Conservation (phyloP, 306 rosid genomes). For the Trifolium fragiferum region DNA sequence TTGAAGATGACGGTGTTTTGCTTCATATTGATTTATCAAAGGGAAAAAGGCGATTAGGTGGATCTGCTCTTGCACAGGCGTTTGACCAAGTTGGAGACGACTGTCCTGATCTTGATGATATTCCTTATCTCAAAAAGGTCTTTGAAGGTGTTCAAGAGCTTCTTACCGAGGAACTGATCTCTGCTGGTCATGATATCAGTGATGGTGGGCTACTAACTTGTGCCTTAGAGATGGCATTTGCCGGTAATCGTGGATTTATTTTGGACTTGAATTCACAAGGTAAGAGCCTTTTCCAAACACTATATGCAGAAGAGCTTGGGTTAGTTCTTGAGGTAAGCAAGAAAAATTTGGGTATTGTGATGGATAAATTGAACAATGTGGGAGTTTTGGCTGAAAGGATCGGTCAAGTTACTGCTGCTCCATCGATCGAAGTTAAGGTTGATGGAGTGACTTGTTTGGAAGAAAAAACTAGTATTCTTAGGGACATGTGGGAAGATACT, state of each 20-base stretch:
- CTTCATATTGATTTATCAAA: constrained; percentile 80
- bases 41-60: constrained; percentile 85
- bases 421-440: constrained; percentile 64
- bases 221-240: constrained; percentile 95
- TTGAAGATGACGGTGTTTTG: constrained; percentile 74
- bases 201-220: constrained; percentile 86
- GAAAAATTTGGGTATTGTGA: constrained; percentile 59
- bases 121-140: constrained; percentile 74
- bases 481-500: constrained; percentile 88
- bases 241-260: constrained; percentile 73
- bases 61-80: constrained; percentile 88
- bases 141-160: constrained; percentile 86
- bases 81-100: constrained; percentile 86
- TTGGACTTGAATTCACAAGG: constrained; percentile 64
- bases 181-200: constrained; percentile 94
- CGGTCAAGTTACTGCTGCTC: constrained; percentile 65
- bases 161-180: constrained; percentile 67
- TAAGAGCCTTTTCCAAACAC: constrained; percentile 67
- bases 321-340: constrained; percentile 76
- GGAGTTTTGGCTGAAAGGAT: constrained; percentile 64
- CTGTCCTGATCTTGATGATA: constrained; percentile 82
- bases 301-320: constrained; percentile 90
- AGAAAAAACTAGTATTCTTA: constrained; percentile 61
- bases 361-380: constrained; percentile 50
- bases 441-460: constrained; percentile 64